Percentiles rank a stretch among this genome's conserved stretches.
phyloP scores from a whole-genome alignment of 441 rosid species.

The Erodium chrysanthum region DNA sequence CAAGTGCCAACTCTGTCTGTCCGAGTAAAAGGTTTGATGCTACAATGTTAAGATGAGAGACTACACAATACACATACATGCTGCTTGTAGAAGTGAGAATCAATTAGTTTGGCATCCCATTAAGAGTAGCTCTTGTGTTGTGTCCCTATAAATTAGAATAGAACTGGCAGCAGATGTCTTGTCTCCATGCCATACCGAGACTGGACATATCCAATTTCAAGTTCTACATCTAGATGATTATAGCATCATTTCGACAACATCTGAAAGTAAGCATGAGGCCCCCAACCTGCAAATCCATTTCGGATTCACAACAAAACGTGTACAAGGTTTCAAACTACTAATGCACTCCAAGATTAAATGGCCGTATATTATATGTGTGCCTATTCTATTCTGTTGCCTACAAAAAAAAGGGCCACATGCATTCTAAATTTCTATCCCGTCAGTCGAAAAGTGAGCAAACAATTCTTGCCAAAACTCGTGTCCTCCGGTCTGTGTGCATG shows the following conservation, averaged over 20 bases:
- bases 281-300: slow-evolving; percentile 56
- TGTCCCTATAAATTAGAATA: too few species aligned
- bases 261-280: slow-evolving; percentile 61
- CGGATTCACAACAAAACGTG: too few species aligned
- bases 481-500: too few species aligned
- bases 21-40: background rate
- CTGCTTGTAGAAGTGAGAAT: background rate
- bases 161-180: background rate
- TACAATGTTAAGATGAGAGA: too few species aligned
- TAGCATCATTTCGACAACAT: slow-evolving; percentile 32
- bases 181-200: background rate
- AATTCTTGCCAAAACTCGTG: too few species aligned
- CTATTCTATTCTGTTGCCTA: too few species aligned
- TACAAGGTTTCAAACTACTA: background rate
- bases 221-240: background rate
- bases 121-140: background rate
- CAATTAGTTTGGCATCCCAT: background rate
- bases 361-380: too few species aligned
- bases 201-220: background rate
- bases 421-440: too few species aligned
- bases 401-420: too few species aligned
- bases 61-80: background rate
- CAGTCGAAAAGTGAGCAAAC: too few species aligned
- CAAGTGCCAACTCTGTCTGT: background rate
- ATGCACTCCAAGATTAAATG: background rate